Evolutionary conservation across 352 stramenopile species (phyloP).

Genomic region (Globisporangium yorkense): DNA sequence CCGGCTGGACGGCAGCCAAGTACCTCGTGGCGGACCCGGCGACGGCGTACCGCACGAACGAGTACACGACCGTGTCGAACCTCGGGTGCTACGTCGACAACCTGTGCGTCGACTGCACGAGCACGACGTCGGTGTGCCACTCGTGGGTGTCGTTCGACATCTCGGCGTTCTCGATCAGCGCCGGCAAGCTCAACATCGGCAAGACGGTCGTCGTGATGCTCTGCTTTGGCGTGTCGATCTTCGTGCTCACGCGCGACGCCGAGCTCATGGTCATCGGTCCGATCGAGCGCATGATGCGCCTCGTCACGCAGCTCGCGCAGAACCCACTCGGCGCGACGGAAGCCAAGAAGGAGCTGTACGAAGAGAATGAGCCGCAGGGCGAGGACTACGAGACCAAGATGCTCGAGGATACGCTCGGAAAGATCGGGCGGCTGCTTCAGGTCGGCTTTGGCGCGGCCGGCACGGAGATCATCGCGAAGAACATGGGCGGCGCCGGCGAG

Average conservation of each 20-base stretch:
- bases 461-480: conserved; percentile 97
- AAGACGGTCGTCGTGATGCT: conserved; percentile 90
- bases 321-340: conserved; percentile 69
- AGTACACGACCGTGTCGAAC: conserved; percentile 58
- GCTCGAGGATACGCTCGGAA: conserved; percentile 93
- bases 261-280: conserved; percentile 94
- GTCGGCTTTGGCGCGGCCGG: conserved; percentile 97
- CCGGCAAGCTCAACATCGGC: conserved; percentile 63
- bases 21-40: conserved; percentile 40
- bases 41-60: conserved; percentile 41
- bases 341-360: conserved; percentile 67
- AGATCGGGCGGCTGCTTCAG: conserved; percentile 92
- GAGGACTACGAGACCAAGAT: conserved; percentile 96
- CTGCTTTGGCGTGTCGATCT: conserved; percentile 87
- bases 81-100: conserved; percentile 65
- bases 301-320: conserved; percentile 62
- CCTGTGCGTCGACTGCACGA: conserved; percentile 43
- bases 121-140: conserved; percentile 40
- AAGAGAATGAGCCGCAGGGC: conserved; percentile 50
- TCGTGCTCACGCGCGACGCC: conserved; percentile 92
- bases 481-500: conserved; percentile 90
- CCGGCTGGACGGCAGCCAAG: conserved; percentile 46
- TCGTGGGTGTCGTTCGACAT: conserved; percentile 79
- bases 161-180: conserved; percentile 26
- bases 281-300: conserved; percentile 95